Conservation (phyloP, 2,329 filamentous ascomycete species). For the Bipolaris sorokiniana region DNA sequence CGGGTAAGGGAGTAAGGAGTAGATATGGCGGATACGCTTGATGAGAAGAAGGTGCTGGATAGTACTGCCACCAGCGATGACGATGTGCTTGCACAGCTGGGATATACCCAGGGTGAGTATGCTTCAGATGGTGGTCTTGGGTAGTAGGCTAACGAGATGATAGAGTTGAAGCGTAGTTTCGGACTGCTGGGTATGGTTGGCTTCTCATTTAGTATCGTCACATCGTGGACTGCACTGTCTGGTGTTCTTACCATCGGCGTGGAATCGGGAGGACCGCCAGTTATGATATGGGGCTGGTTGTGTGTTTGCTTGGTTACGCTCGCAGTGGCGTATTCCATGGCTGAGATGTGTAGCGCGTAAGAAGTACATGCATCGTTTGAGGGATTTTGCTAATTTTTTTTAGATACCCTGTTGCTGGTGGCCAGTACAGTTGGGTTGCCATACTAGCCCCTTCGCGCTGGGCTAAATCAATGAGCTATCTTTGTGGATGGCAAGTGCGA, state of each 20-base stretch:
- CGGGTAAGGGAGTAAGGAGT: too few species aligned
- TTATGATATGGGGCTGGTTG: constrained; percentile 65
- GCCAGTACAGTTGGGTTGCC: constrained; percentile 65
- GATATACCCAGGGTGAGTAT: constrained; percentile 48
- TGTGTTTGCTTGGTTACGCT: constrained; percentile 59
- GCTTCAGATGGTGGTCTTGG: not conserved
- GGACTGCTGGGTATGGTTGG: constrained; percentile 64
- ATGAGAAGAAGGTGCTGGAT: constrained; percentile 35
- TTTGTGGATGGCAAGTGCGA: constrained; percentile 51
- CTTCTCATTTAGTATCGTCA: constrained; percentile 65
- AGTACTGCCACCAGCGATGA: constrained; percentile 42
- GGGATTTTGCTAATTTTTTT: constrained; percentile 6
- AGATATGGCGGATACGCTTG: constrained; percentile 17
- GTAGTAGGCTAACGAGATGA: not conserved
- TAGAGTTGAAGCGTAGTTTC: constrained; percentile 64
- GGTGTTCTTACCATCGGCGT: constrained; percentile 64
- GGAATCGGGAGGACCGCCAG: constrained; percentile 62
- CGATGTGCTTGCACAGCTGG: constrained; percentile 49
- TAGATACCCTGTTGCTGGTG: constrained; percentile 60
- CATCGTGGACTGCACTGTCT: constrained; percentile 63
- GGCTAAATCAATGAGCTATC: constrained; percentile 47
- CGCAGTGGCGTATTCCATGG: constrained; percentile 64
- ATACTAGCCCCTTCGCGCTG: constrained; percentile 57
- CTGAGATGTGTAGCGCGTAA: constrained; percentile 61
- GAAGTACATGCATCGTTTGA: not conserved